Conservation (phyloP, 352 stramenopile species). For the Pythium phragmitis region DNA sequence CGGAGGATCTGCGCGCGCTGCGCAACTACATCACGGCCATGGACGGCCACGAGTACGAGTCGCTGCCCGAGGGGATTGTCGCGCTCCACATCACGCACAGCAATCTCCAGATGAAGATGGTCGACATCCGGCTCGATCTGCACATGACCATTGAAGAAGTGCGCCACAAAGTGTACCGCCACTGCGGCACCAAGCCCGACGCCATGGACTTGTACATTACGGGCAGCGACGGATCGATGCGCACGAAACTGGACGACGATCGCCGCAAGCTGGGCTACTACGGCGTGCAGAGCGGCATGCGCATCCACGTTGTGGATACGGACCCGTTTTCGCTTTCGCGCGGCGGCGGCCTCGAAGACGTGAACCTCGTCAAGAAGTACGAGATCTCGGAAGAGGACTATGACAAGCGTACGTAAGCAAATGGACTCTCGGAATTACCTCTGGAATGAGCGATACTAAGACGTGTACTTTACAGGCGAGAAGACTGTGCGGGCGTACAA, state of each 20-base stretch:
- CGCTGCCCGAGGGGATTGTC: slow-evolving; percentile 86
- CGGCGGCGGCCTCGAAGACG: slow-evolving; percentile 95
- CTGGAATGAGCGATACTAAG: background rate
- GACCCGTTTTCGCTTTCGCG: slow-evolving; percentile 96
- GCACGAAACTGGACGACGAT: slow-evolving; percentile 67
- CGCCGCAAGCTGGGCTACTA: slow-evolving; percentile 92
- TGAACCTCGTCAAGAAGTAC: slow-evolving; percentile 97
- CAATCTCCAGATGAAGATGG: slow-evolving; percentile 96
- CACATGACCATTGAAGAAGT: slow-evolving; percentile 89
- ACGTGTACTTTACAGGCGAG: slow-evolving; percentile 55
- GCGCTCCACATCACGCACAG: slow-evolving; percentile 97
- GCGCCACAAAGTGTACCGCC: slow-evolving; percentile 92
- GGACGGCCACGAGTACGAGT: slow-evolving; percentile 85
- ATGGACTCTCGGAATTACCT: background rate
- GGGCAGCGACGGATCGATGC: slow-evolving; percentile 47
- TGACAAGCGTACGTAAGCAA: slow-evolving; percentile 85
- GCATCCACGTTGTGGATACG: slow-evolving; percentile 94
- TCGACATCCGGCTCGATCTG: slow-evolving; percentile 96
- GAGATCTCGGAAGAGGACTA: slow-evolving; percentile 98
- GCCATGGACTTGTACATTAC: slow-evolving; percentile 82
- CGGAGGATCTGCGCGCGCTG: slow-evolving; percentile 68
- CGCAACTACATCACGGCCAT: slow-evolving; percentile 83
- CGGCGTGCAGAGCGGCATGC: slow-evolving; percentile 88
- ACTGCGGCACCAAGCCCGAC: slow-evolving; percentile 94
- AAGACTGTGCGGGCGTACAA: slow-evolving; percentile 98